Evolutionary conservation across 306 rosid species (phyloP), one percentile per base, ranked within the genome.

Genomic region (Hippophae tibetana): DNA sequence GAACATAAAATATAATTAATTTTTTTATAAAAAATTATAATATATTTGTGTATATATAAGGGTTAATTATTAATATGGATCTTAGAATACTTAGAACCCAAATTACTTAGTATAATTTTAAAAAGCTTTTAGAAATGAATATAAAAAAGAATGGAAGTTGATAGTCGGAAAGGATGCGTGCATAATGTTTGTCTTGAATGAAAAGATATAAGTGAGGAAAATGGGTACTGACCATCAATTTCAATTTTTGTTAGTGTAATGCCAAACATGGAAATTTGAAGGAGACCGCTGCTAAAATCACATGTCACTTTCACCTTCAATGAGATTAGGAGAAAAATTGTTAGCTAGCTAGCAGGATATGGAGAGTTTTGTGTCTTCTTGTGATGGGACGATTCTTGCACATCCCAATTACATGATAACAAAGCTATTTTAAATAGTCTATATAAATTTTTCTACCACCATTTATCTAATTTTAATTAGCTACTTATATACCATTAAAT

Each of bases 211-310:
- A 31, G 89, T 77, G 85, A 80, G 70, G 6, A 66, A 77, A 72
- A 72, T 66, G 74, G 88, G 84, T n/a, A 77, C 86, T 90, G 89
- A 43, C 7, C 57, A 18, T 46, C 38, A 12, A 57, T 70, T 63
- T 70, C 86, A 74, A 72, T 73, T 78, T 87, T 90, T 81, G 84
- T 85, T 96, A 84, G 84, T 90, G 95, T 84, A 81, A 78, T 72
- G 69, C 82, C 76, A 71, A 80, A 90, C 63, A 53, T 47, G 79
- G 96, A 65, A 90, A 85, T 8, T 6, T 55, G 96, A 87, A 58
- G 72, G 67, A 25, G 92, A 90, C 90, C 57, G 14, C 10, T 62
- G 83, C 72, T 52, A 42, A 69, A 76, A 79, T 82, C 89, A 87
- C 74, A 75, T 63, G 87, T 90, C 87, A 75, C 80, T 64, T 63